Evolutionary conservation across 1,284 basidiomycete species (phyloP), one percentile per base, ranked within the genome.

Genomic region (Malassezia psittaci): DNA sequence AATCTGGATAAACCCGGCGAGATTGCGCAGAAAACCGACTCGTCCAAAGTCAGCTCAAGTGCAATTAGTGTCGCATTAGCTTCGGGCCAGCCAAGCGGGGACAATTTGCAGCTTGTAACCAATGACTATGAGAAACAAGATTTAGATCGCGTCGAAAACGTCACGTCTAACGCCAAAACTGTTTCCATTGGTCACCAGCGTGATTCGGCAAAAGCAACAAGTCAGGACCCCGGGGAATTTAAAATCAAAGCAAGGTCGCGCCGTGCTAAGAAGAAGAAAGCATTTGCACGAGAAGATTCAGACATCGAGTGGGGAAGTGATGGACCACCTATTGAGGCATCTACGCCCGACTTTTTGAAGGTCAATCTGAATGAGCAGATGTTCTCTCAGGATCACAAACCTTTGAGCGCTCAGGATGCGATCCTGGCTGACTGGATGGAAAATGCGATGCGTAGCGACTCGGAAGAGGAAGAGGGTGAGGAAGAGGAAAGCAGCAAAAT

Each of bases 271-370:
- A 60, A 62, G 42, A 52, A 51, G 12, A 48, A 48, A 29, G 19
- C 47, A 7, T 48, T 51, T 16, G 49, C 39, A 5, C 49, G 49
- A 12, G n/a, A 60, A 36, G 68, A 70, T 36, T 67, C 65, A 11
- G 68, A 70, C 43, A 59, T 70, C 5, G 68, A 70, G 4, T 70
- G 68, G 68, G 68, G 68, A 47, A 67, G 63, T 46, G 67, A 70
- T 48, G 68, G 67, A 3, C 66, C 68, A 9, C 67, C 67, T 0
- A 46, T 48, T 19, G 55, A 32, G 19, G 18, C 34, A 16, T 19
- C 41, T 11, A 42, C 51, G 24, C 16, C 29, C 12, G n/a, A 29
- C 16, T 56, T 56, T 33, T n/a, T 56, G 42, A 41, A 48, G 33
- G 43, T 56, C 10, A 33, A 38, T 2, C 12, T 46, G 7, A 24